Evolutionary conservation across 495 filamentous ascomycete species (phyloP).

Genomic region (Penicillium pancosmium): DNA sequence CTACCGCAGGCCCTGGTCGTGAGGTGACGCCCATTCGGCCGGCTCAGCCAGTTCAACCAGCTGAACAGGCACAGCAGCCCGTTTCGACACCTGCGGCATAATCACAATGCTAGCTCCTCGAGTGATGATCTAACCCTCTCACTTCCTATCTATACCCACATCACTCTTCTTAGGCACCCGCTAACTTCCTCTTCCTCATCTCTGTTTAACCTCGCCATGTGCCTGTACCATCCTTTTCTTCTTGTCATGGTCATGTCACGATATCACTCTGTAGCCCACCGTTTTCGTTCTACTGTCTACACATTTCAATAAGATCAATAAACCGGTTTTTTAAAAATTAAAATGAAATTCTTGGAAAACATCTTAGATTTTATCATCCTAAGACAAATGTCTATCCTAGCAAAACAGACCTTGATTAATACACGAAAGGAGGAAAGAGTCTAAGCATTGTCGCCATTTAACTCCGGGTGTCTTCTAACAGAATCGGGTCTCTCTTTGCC

Average conservation of each 20-base stretch:
- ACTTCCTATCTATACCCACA: slow-evolving; percentile 5
- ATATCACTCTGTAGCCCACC: slow-evolving; percentile 28
- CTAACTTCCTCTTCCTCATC: not conserved
- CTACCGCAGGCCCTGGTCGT: slow-evolving; percentile 43
- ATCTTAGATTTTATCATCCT: too few species aligned
- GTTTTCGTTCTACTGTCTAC: slow-evolving; percentile 14
- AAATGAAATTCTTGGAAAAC: not conserved
- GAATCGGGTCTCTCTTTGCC: not conserved
- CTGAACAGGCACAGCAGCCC: slow-evolving; percentile 16
- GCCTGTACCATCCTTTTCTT: slow-evolving; percentile 12
- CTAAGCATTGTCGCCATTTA: not conserved
- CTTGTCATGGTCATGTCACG: slow-evolving; percentile 20
- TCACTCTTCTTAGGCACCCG: slow-evolving; percentile 14
- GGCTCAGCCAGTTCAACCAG: slow-evolving; percentile 21
- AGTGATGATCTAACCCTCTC: slow-evolving; percentile 8
- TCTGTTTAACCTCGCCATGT: slow-evolving; percentile 12
- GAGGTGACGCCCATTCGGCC: slow-evolving; percentile 26
- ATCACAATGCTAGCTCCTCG: slow-evolving; percentile 1
- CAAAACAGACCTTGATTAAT: too few species aligned
- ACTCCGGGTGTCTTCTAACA: not conserved
- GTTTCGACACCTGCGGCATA: slow-evolving; percentile 39
- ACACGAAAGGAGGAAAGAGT: too few species aligned
- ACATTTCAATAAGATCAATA: slow-evolving; percentile 3
- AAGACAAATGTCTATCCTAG: too few species aligned
- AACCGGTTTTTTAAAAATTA: not conserved